Conservation (phyloP, 306 rosid species). For the Astragalus membranaceus region DNA sequence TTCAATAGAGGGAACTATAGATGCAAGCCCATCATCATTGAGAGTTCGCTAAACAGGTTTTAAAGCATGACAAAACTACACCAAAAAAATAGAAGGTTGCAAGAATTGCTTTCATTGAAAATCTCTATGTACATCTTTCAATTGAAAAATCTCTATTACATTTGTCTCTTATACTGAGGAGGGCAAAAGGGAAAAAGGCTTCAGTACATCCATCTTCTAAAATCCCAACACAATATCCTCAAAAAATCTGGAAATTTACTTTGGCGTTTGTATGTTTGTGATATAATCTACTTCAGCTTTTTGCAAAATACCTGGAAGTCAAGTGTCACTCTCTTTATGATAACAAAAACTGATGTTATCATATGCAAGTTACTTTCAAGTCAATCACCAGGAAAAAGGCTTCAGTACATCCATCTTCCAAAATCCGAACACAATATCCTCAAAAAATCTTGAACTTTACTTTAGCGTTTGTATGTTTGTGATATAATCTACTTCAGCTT, state of each 20-base stretch:
- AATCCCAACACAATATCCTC: slow-evolving; percentile 4
- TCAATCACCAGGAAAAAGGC: slow-evolving; percentile 5
- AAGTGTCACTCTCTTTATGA: neutral
- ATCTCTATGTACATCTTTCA: slow-evolving; percentile 14
- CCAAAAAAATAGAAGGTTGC: slow-evolving; percentile 6
- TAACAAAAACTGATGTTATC: slow-evolving; percentile 11
- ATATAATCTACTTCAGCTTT: neutral
- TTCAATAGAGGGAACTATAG: slow-evolving; percentile 51
- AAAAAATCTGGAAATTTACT: neutral
- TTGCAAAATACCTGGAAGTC: slow-evolving; percentile 2
- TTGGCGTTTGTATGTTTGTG: slow-evolving; percentile 10
- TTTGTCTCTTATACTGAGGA: neutral
- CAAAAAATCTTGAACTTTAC: neutral
- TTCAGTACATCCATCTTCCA: slow-evolving; percentile 7
- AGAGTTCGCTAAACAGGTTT: neutral
- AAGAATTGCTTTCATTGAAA: slow-evolving; percentile 13
- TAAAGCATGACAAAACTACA: neutral
- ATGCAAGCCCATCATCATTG: slow-evolving; percentile 21
- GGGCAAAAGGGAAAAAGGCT: neutral
- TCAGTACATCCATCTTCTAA: slow-evolving; percentile 8
- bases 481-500: neutral
- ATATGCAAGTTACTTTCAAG: slow-evolving; percentile 14
- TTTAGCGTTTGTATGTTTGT: slow-evolving; percentile 9
- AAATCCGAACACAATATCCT: slow-evolving; percentile 5
- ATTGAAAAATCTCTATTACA: neutral